Base-by-base conservation (phyloP, 164 flowering plant genomes). In the Vitis cinerea region DNA sequence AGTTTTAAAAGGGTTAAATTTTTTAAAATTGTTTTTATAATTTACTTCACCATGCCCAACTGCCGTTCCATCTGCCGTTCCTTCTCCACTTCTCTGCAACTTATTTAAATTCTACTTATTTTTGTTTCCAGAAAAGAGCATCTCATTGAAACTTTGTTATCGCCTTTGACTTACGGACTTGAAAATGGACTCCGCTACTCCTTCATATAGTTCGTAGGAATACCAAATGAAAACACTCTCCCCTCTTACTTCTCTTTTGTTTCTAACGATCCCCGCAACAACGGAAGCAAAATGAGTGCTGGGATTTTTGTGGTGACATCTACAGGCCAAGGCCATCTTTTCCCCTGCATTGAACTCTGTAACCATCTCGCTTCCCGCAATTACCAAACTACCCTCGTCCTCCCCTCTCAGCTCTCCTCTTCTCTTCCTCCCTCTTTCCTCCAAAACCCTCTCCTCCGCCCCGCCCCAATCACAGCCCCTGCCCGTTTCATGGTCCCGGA, bases 301-400 rank as follows among this genome's bases (percentile, higher is more conserved):
- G 77, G 83, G 59, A 80, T 87, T 17, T 50, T 84, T 23, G 72
- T 88, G 29, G 67, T 88, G 10, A 83, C 90, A 0, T 82, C 77
- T 66, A 63, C 58, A 29, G 92, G 90, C 9, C 88, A 84, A 23
- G 90, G 90, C 62, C 92, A 88, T 64, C 82, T 88, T 50, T 71
- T 79, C 57, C 92, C 92, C 0, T 80, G 71, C 74, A 67, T 73
- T 19, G 86, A 88, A 83, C 86, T 88, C 57, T 86, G 88, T 76
- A 80, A 79, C 19, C 87, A 74, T 49, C 66, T 88, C 14, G 61
- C 81, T 8, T 19, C 64, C 52, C 69, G 67, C 10, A 75, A 81
- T 64, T 79, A 63, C 81, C 67, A 61, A 3, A 62, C 79, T 31
- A 83, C 82, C 55, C 79, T 86, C 57, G 52, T 86, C 71, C 66